phyloP scores from a whole-genome alignment of 352 stramenopile genomes.

The Pythium sukuiense region DNA sequence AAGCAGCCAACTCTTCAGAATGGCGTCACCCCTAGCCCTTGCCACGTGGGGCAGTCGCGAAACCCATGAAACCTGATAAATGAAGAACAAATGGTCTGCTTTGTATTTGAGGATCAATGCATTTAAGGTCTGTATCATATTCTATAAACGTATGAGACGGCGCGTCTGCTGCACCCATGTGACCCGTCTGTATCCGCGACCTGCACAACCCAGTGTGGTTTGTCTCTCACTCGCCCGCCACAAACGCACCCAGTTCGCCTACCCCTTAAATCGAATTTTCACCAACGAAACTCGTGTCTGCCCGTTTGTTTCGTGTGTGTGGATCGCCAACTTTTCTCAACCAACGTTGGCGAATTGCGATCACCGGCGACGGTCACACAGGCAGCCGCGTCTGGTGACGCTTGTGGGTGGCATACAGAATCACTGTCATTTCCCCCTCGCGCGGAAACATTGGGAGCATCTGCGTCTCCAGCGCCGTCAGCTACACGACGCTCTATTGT shows the following conservation, averaged over 20 bases:
- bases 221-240: constrained; percentile 5
- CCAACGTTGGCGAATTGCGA: constrained; percentile 7
- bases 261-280: constrained; percentile 2
- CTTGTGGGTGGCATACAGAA: constrained; percentile 7
- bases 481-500: background rate
- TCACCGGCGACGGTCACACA: background rate
- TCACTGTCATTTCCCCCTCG: background rate
- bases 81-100: background rate
- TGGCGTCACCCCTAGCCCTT: constrained; percentile 20
- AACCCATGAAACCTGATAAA: background rate
- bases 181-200: background rate
- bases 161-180: background rate
- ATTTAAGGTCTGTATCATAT: background rate
- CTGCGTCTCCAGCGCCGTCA: background rate
- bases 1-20: constrained; percentile 5
- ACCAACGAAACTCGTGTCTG: background rate
- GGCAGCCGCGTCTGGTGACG: background rate
- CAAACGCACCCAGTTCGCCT: background rate
- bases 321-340: constrained; percentile 2
- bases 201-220: background rate
- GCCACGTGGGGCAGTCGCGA: constrained; percentile 1
- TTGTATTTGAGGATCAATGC: background rate
- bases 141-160: background rate
- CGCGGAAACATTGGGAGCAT: background rate
- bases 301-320: background rate